Evolutionary conservation across 805 yeast species (phyloP), one percentile per base, ranked within the genome.

Genomic region (Metschnikowia similis): DNA sequence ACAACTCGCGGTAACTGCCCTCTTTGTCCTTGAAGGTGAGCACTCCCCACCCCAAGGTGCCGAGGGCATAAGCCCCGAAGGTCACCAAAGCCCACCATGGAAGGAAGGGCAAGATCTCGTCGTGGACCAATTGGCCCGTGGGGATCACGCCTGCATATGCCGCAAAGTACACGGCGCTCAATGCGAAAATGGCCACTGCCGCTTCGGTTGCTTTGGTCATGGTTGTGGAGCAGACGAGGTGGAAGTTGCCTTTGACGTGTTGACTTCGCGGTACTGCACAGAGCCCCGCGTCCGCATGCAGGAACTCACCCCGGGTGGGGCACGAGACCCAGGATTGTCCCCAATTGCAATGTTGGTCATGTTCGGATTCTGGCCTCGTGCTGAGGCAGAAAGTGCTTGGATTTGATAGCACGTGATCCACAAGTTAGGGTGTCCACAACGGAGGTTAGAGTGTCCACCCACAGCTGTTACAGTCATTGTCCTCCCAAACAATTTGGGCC

Each of bases 151-250:
- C 83, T 14, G 71, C 56, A 51, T 64, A 65, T 28, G 84, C 69
- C 2, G 82, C 76, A 57, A 76, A 68, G 67, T 85, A 85, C 7
- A 82, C 62, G 2, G 84, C 76, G 6, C 76, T 62, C n/a, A 74
- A 59, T 21, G 77, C 69, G 53, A 76, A 74, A 29, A 76, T 55
- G 6, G 78, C 66, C 51, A 77, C 65, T 28, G 70, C 71, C 8
- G 88, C 72, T 60, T 85, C 86, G 21, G 84, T 77, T 48, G 87
- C 87, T 63, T 81, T 83, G 34, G 89, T 82, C 90, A 84, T 84
- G 29, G 36, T 56, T 10, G 34, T 39, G 21, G 47, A 36, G 29
- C 26, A 10, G n/a, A 13, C n/a, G 8, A 14, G 39, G 28, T 21
- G 28, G 26, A 21, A 10, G 14, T 28, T 13, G 39, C 1, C 29